A percentile compares a stretch with the other conserved stretches of the same genome.
Evolutionary conservation across 1,139 yeast species (phyloP).

Genomic region (Pichia sorboxylosa): DNA sequence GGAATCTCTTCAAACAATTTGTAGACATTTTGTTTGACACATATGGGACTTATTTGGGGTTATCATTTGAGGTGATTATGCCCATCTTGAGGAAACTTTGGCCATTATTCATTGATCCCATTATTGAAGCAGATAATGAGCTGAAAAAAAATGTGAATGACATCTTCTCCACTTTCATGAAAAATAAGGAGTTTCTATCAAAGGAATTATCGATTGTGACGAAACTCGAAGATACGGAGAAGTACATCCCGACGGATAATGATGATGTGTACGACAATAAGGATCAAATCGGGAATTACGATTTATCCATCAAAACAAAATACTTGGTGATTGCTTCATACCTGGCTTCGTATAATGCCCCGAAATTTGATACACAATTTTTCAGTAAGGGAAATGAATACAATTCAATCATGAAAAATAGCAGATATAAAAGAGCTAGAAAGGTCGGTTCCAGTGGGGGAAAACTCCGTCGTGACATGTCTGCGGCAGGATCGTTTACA

Average conservation of each 20-base stretch:
- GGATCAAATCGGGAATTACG: constrained; percentile 19
- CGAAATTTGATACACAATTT: constrained; percentile 30
- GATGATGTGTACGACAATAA: background rate
- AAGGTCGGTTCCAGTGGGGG: constrained; percentile 20
- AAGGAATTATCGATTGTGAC: constrained; percentile 17
- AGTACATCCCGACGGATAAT: background rate
- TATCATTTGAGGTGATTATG: constrained; percentile 16
- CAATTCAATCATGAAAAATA: constrained; percentile 14
- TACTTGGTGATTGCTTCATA: constrained; percentile 41
- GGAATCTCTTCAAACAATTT: constrained; percentile 14
- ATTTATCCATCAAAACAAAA: constrained; percentile 38
- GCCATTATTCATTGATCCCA: constrained; percentile 20
- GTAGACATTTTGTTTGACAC: constrained; percentile 20
- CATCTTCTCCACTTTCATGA: constrained; percentile 18
- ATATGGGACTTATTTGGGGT: constrained; percentile 19
- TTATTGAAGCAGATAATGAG: constrained; percentile 10
- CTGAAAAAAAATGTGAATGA: constrained; percentile 18
- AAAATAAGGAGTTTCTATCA: constrained; percentile 17
- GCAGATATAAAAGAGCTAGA: constrained; percentile 24
- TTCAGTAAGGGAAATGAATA: constrained; percentile 19
- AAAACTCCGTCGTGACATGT: constrained; percentile 32
- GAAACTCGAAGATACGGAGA: constrained; percentile 11
- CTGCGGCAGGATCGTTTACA: constrained; percentile 36
- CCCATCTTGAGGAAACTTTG: constrained; percentile 20
- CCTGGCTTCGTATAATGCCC: constrained; percentile 38